These are phyloP conservation scores for Amanita rubescens DNA, from an alignment of 768 basidiomycete species.

Conservation along the genomic window DNA sequence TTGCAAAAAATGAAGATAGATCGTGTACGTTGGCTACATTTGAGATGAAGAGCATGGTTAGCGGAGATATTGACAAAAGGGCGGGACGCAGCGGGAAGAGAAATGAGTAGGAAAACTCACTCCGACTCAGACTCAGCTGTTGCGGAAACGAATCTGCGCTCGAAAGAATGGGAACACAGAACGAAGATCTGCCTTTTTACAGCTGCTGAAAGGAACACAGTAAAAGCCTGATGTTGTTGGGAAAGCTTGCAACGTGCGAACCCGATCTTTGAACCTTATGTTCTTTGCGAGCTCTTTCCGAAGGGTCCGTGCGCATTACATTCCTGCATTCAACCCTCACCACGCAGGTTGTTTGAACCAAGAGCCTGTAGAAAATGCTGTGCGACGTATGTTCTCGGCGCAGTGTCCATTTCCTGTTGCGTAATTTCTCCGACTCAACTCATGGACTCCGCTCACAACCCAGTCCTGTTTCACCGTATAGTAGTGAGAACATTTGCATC, in stretches of 20 bases:
- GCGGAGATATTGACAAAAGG: constrained; percentile 3
- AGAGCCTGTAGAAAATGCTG: background rate
- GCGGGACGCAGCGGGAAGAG: background rate
- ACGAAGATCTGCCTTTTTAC: background rate
- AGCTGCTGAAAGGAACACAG: constrained; percentile 1
- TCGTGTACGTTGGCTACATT: background rate
- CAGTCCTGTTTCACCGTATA: background rate
- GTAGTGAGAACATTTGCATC: background rate
- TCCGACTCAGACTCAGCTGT: constrained; percentile 35
- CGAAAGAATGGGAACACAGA: background rate
- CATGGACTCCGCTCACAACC: constrained; percentile 5
- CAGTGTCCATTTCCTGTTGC: background rate
- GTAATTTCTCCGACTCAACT: constrained; percentile 6
- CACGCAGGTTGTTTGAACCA: background rate
- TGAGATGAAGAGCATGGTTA: constrained; percentile 8
- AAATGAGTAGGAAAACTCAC: constrained; percentile 31
- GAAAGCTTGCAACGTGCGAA: constrained; percentile 19
- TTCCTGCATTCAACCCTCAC: background rate
- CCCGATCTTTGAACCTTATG: constrained; percentile 13
- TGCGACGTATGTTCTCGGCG: background rate
- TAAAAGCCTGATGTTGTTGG: constrained; percentile 7
- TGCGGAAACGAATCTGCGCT: constrained; percentile 7
- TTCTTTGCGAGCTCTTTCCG: background rate
- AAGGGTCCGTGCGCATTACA: constrained; percentile 5
- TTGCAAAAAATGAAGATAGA: background rate